Percentiles rank a stretch among this genome's conserved stretches.
Evolutionary conservation across 306 rosid species (phyloP).

Genomic region (Medicago ruthenica): DNA sequence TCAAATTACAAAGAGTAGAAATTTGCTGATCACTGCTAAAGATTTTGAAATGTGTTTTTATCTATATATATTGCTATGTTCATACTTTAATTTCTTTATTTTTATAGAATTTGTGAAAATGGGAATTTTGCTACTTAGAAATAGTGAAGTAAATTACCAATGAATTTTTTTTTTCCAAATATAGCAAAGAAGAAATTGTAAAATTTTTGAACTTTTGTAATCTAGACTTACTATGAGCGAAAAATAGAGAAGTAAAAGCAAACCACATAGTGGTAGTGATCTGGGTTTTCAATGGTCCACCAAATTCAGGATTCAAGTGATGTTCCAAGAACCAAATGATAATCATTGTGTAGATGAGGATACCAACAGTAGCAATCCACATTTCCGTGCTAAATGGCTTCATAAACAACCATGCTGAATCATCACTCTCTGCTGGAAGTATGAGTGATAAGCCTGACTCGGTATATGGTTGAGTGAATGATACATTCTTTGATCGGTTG

Average conservation of each 20-base stretch:
- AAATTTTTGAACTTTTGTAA: neutral
- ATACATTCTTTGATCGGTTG: conserved; percentile 44
- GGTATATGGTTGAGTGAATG: conserved; percentile 70
- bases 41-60: too few relatives aligned
- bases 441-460: conserved; percentile 64
- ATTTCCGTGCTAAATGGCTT: conserved; percentile 60
- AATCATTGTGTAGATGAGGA: conserved; percentile 63
- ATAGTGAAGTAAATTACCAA: neutral
- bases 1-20: too few relatives aligned
- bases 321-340: conserved; percentile 71
- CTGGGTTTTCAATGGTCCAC: conserved; percentile 63
- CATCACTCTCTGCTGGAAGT: conserved; percentile 50
- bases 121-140: too few relatives aligned
- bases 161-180: neutral
- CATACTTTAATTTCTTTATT: too few relatives aligned
- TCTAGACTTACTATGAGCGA: conserved; percentile 63
- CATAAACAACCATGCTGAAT: conserved; percentile 58
- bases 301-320: conserved; percentile 54
- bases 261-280: conserved; percentile 70
- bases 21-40: too few relatives aligned
- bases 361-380: conserved; percentile 56
- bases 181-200: neutral
- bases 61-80: neutral
- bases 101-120: too few relatives aligned
- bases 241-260: conserved; percentile 71